A percentile compares a stretch with the other conserved stretches of the same genome.
These are phyloP conservation scores for Lactarius akahatsu DNA, from an alignment of 768 basidiomycete genomes.

Conservation along the genomic window DNA sequence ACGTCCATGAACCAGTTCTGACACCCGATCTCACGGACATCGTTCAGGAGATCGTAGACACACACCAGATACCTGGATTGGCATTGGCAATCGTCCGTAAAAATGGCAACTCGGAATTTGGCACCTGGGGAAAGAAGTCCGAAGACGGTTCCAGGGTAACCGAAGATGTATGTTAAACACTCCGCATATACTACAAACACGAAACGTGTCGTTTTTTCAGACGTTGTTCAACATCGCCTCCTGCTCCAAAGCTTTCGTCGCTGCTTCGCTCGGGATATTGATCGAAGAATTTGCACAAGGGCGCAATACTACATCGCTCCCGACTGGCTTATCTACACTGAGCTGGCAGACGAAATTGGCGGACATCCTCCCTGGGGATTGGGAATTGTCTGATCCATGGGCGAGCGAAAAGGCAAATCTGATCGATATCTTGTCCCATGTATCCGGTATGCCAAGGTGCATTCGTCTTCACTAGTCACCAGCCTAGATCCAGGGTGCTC, in stretches of 20 bases:
- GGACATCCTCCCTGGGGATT: slow-evolving; percentile 28
- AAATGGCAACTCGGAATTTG: slow-evolving; percentile 35
- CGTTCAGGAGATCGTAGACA: slow-evolving; percentile 2
- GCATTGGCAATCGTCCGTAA: background rate
- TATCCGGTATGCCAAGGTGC: slow-evolving; percentile 42
- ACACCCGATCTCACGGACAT: slow-evolving; percentile 5
- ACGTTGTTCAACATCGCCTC: slow-evolving; percentile 36
- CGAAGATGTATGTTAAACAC: too few species aligned
- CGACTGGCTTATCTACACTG: too few species aligned
- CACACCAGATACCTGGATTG: slow-evolving; percentile 10
- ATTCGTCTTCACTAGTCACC: background rate
- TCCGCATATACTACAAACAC: too few species aligned
- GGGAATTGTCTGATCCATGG: slow-evolving; percentile 44
- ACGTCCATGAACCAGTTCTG: background rate
- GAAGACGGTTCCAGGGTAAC: slow-evolving; percentile 38
- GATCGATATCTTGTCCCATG: slow-evolving; percentile 42
- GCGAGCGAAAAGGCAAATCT: slow-evolving; percentile 40
- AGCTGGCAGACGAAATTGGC: too few species aligned
- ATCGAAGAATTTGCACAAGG: slow-evolving; percentile 26
- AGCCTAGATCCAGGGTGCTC: too few species aligned
- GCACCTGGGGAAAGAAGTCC: slow-evolving; percentile 38
- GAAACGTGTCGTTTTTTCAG: slow-evolving; percentile 27
- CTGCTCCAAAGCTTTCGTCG: too few species aligned
- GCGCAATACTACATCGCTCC: slow-evolving; percentile 30
- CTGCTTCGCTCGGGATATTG: too few species aligned